phyloP scores from a whole-genome alignment of 176 grass and related monocot species.

The Neostapfia colusana region DNA sequence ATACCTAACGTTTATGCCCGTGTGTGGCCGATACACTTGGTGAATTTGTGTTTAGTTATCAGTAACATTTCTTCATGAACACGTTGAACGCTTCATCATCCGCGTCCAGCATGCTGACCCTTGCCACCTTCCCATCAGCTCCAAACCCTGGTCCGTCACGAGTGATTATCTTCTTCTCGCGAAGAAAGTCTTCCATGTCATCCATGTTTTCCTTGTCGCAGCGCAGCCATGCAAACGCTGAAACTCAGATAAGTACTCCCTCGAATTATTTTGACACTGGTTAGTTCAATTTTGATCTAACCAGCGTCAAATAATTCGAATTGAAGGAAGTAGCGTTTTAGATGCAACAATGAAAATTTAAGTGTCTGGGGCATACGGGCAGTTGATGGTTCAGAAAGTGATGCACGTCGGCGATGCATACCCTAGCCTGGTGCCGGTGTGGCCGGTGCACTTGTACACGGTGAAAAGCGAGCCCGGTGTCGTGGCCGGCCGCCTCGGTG shows the following conservation, averaged over 20 bases:
- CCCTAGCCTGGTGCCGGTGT: constrained; percentile 74
- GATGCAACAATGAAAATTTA: not conserved
- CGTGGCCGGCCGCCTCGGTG: constrained; percentile 38
- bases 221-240: constrained; percentile 71
- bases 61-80: too few relatives aligned
- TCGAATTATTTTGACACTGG: too few relatives aligned
- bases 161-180: constrained; percentile 44
- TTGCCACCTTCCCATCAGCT: constrained; percentile 22
- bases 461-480: constrained; percentile 90
- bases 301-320: too few relatives aligned
- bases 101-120: constrained; percentile 72
- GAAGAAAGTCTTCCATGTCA: constrained; percentile 41
- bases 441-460: constrained; percentile 79
- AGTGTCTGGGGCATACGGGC: constrained; percentile 30
- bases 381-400: not conserved
- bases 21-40: too few relatives aligned
- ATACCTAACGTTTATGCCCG: too few relatives aligned
- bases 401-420: not conserved
- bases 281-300: too few relatives aligned
- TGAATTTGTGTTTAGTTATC: too few relatives aligned
- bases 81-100: constrained; percentile 50
- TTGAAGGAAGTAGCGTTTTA: too few relatives aligned
- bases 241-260: not conserved
- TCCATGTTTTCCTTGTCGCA: constrained; percentile 45
- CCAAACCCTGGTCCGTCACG: constrained; percentile 55